A percentile compares a stretch with the other conserved stretches of the same genome.
Conservation (phyloP, 805 yeast species). For the Candida cerambycidarum region DNA sequence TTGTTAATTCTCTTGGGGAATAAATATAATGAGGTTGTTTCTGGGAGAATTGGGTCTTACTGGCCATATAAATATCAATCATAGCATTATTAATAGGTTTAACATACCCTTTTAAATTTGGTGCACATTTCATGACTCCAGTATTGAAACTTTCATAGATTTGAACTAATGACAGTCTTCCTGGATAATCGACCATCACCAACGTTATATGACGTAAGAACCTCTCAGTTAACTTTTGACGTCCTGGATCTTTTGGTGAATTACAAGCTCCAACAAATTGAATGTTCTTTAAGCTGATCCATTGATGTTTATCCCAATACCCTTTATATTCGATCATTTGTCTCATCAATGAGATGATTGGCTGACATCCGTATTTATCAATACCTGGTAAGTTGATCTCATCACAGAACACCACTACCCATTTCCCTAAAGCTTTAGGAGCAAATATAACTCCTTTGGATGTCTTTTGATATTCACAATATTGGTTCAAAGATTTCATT, state of each 20-base stretch:
- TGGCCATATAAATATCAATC: conserved; percentile 56
- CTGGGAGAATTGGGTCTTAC: conserved; percentile 41
- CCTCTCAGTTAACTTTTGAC: conserved; percentile 56
- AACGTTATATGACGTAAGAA: conserved; percentile 67
- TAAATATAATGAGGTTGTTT: conserved; percentile 64
- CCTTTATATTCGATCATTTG: conserved; percentile 73
- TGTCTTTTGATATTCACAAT: conserved; percentile 59
- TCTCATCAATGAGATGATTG: conserved; percentile 67
- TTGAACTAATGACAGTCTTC: conserved; percentile 54
- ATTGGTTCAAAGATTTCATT: conserved; percentile 66
- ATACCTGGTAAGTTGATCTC: conserved; percentile 80
- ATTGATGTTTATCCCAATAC: conserved; percentile 67
- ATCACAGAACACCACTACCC: conserved; percentile 86
- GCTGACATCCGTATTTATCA: conserved; percentile 74
- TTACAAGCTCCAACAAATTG: conserved; percentile 96
- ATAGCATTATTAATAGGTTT: conserved; percentile 59
- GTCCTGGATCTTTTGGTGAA: conserved; percentile 79
- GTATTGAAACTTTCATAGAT: conserved; percentile 62
- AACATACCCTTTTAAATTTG: conserved; percentile 56
- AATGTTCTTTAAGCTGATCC: conserved; percentile 65
- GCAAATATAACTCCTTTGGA: conserved; percentile 52
- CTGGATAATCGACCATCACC: conserved; percentile 80
- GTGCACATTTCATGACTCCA: conserved; percentile 60
- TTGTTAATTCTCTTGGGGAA: conserved; percentile 87
- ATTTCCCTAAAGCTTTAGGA: conserved; percentile 62